Evolutionary conservation across 768 basidiomycete genomes (phyloP).

Genomic region (Amanita phalloides): DNA sequence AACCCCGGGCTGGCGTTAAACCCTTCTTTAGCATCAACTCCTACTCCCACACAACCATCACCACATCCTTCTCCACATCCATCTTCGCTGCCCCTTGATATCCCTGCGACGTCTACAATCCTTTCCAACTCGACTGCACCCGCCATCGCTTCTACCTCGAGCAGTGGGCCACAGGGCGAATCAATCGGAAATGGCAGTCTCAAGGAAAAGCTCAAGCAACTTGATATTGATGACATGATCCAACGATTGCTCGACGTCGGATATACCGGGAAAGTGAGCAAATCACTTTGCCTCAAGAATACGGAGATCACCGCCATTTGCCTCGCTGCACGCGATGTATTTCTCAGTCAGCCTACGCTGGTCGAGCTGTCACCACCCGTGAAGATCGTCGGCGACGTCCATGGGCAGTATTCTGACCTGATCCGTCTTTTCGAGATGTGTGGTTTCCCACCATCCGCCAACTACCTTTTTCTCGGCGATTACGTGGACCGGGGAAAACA

Average conservation of each 20-base stretch:
- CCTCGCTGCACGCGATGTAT: conserved; percentile 91
- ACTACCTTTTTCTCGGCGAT: conserved; percentile 98
- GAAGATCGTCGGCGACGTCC: conserved; percentile 98
- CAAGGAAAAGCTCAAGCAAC: conserved; percentile 53
- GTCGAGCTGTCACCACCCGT: conserved; percentile 97
- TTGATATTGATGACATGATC: conserved; percentile 99
- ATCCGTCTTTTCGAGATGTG: conserved; percentile 99
- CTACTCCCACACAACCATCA: conserved; percentile 12
- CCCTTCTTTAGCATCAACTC: neutral
- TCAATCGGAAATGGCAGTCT: conserved; percentile 30
- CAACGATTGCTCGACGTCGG: conserved; percentile 91
- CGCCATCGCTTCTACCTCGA: conserved; percentile 39
- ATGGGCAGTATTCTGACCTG: conserved; percentile 97
- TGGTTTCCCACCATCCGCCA: conserved; percentile 93
- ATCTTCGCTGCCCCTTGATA: conserved; percentile 53
- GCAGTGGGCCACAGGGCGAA: conserved; percentile 28
- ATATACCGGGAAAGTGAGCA: conserved; percentile 96
- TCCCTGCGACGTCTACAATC: conserved; percentile 76
- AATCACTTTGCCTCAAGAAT: conserved; percentile 92
- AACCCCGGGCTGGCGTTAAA: neutral
- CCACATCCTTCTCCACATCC: conserved; percentile 29
- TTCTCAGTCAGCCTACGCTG: conserved; percentile 92
- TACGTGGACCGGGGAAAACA: conserved; percentile 99
- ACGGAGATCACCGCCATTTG: conserved; percentile 92
- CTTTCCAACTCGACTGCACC: conserved; percentile 57